Evolutionary conservation across 768 basidiomycete genomes (phyloP).

Genomic region (Tylopilus balloui): DNA sequence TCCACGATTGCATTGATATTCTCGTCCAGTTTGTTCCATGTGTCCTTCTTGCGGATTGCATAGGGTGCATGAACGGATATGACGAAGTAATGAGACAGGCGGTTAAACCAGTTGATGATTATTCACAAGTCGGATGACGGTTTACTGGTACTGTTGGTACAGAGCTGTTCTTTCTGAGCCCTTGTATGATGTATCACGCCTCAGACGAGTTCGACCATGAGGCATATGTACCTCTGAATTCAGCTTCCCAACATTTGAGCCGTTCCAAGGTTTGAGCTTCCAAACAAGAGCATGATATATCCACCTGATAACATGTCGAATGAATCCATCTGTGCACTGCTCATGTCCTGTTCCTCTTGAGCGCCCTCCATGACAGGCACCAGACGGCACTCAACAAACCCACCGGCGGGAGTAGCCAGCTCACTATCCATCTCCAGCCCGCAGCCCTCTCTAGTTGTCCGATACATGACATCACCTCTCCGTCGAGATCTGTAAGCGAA

Average conservation of each 20-base stretch:
- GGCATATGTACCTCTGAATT: background rate
- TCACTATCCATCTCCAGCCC: slow-evolving; percentile 58
- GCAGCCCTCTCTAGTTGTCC: slow-evolving; percentile 40
- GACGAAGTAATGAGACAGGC: background rate
- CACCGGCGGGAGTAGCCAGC: slow-evolving; percentile 56
- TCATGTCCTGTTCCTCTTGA: slow-evolving; percentile 20
- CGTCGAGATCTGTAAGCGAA: slow-evolving; percentile 59
- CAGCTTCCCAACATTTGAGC: too few species aligned
- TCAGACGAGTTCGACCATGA: too few species aligned
- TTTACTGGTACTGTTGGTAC: background rate
- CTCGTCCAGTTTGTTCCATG: too few species aligned
- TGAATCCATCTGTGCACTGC: background rate
- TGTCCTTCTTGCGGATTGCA: too few species aligned
- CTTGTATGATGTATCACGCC: too few species aligned
- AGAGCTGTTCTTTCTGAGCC: background rate
- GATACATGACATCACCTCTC: slow-evolving; percentile 39
- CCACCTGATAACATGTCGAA: background rate
- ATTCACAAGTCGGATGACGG: background rate
- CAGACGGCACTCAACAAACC: slow-evolving; percentile 46
- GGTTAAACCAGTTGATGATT: background rate
- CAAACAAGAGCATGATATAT: background rate
- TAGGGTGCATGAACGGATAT: background rate
- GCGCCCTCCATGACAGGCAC: slow-evolving; percentile 35
- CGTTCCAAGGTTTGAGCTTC: background rate
- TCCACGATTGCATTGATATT: too few species aligned